phyloP scores from a whole-genome alignment of 345 rosid species.

The Litchi chinensis region DNA sequence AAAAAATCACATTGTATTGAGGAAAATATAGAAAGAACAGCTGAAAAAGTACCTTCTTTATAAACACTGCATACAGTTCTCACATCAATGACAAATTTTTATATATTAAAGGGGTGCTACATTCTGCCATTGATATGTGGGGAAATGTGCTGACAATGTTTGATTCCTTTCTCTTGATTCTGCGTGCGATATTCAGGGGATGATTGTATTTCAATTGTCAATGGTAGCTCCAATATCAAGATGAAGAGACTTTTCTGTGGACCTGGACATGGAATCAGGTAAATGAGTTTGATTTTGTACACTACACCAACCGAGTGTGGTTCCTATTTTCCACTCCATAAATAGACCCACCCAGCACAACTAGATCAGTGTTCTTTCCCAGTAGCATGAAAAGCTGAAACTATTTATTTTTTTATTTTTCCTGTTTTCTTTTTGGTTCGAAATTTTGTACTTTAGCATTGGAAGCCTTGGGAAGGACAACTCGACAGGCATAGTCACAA shows the following conservation, averaged over 20 bases:
- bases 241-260: slow-evolving; percentile 91
- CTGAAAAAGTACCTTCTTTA: slow-evolving; percentile 9
- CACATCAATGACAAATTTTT: neutral
- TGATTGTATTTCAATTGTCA: slow-evolving; percentile 92
- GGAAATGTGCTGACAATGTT: slow-evolving; percentile 3
- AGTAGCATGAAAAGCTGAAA: neutral
- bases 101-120: neutral
- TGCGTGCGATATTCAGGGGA: slow-evolving; percentile 61
- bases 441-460: slow-evolving; percentile 46
- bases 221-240: slow-evolving; percentile 70
- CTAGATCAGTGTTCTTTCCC: neutral
- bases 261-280: slow-evolving; percentile 99
- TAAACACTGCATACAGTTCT: neutral
- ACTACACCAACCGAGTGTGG: slow-evolving; percentile 7
- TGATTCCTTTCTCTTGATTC: slow-evolving; percentile 19
- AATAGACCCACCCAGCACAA: neutral
- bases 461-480: slow-evolving; percentile 95
- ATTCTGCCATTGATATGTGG: neutral
- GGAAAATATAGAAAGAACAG: neutral
- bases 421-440: slow-evolving; percentile 8
- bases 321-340: neutral
- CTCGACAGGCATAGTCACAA: slow-evolving; percentile 70
- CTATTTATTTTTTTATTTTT: slow-evolving; percentile 1
- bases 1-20: neutral
- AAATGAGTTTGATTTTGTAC: slow-evolving; percentile 6